Conservation (phyloP, 148 eudicot species). For the Arbutus unedo region DNA sequence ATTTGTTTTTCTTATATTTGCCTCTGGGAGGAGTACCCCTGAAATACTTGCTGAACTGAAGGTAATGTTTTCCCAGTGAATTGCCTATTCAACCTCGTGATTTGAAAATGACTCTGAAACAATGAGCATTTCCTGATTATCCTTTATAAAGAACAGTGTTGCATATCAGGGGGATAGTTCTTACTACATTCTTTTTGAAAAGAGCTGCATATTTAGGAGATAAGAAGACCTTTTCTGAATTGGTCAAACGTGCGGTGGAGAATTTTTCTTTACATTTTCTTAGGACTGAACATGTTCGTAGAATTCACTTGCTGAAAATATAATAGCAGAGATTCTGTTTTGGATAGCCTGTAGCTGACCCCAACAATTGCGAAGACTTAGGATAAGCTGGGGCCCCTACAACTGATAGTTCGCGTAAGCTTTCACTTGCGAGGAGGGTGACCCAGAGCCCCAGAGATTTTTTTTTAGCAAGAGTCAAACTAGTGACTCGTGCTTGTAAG, state of each 20-base stretch:
- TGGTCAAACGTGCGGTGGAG: background rate
- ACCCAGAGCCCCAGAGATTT: background rate
- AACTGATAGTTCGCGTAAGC: background rate
- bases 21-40: slow-evolving; percentile 79
- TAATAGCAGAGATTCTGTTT: background rate
- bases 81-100: slow-evolving; percentile 2
- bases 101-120: background rate
- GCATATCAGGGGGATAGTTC: too few relatives aligned
- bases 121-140: background rate
- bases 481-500: background rate
- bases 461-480: background rate
- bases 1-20: slow-evolving; percentile 82
- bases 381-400: background rate
- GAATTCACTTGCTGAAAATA: background rate
- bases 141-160: background rate
- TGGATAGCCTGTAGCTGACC: background rate
- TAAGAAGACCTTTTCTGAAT: background rate
- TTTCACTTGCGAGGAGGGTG: background rate
- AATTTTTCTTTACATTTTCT: background rate
- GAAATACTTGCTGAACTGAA: slow-evolving; percentile 84
- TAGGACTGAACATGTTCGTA: background rate
- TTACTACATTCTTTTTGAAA: too few relatives aligned
- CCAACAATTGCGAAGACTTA: background rate
- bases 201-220: background rate
- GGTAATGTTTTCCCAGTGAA: slow-evolving; percentile 35